phyloP scores from a whole-genome alignment of 129 eudicot species.

The Dittrichia graveolens region DNA sequence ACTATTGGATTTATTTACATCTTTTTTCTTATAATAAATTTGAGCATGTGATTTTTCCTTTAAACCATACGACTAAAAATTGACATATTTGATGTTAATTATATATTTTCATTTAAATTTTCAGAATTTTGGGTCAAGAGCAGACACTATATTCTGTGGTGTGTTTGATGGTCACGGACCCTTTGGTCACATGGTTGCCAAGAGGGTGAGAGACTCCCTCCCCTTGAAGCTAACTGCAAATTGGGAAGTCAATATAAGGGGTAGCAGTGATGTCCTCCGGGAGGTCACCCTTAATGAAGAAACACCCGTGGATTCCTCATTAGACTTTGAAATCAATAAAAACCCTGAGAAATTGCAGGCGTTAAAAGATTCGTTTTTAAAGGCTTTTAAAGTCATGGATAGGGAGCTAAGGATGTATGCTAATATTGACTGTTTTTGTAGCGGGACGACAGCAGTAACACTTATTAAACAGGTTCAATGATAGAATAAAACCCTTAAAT shows the following conservation, averaged over 20 bases:
- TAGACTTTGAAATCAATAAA: constrained; percentile 48
- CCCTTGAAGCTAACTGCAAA: constrained; percentile 76
- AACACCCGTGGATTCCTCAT: constrained; percentile 47
- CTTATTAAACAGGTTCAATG: constrained; percentile 72
- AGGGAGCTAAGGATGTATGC: constrained; percentile 69
- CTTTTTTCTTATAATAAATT: constrained; percentile 12
- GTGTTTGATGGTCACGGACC: constrained; percentile 96
- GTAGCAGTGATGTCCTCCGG: constrained; percentile 58
- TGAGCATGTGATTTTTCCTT: constrained; percentile 1
- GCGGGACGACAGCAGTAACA: constrained; percentile 95
- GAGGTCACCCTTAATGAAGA: constrained; percentile 53
- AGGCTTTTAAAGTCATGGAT: constrained; percentile 83
- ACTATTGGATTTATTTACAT: background rate
- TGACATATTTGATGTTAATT: background rate
- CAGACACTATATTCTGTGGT: constrained; percentile 87
- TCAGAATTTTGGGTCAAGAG: constrained; percentile 84
- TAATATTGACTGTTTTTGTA: constrained; percentile 82
- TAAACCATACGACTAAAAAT: no score
- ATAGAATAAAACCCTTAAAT: background rate
- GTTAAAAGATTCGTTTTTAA: constrained; percentile 67
- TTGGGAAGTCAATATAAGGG: constrained; percentile 61
- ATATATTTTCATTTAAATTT: constrained; percentile 6
- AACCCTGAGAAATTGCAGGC: constrained; percentile 60
- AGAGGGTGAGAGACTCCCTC: constrained; percentile 87
- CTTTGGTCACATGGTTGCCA: constrained; percentile 90